Percentiles rank a stretch among this genome's conserved stretches.
Conservation (phyloP, 495 filamentous ascomycete genomes). For the Lasiosphaeriaceae sp. region DNA sequence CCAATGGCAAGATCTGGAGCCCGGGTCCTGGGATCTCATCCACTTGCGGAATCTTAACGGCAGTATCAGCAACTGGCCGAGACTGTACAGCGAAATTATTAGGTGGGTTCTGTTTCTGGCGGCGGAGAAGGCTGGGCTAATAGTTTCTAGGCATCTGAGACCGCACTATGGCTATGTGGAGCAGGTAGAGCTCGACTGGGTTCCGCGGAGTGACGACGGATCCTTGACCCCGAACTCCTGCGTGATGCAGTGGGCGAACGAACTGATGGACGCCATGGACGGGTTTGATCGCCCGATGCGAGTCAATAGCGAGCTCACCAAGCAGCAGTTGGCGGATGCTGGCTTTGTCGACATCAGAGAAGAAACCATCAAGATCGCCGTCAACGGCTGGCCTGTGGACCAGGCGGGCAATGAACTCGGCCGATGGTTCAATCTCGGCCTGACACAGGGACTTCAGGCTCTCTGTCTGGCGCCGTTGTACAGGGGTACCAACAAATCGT, state of each 20-base stretch:
- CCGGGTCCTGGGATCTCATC: constrained; percentile 80
- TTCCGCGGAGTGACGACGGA: constrained; percentile 73
- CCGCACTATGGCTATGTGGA: constrained; percentile 76
- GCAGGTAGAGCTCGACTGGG: constrained; percentile 88
- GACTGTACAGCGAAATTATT: constrained; percentile 66
- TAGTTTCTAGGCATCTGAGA: constrained; percentile 63
- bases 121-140: too few species aligned
- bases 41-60: constrained; percentile 80
- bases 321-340: constrained; percentile 58
- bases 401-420: constrained; percentile 66
- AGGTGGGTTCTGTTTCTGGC: constrained; percentile 40
- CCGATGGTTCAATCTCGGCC: constrained; percentile 79
- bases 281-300: constrained; percentile 60
- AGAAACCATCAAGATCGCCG: constrained; percentile 63
- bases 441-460: constrained; percentile 68
- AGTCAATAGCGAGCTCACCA: constrained; percentile 59
- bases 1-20: constrained; percentile 66
- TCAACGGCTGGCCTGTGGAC: constrained; percentile 76
- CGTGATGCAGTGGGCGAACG: constrained; percentile 63
- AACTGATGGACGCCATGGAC: constrained; percentile 66
- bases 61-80: constrained; percentile 73
- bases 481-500: constrained; percentile 58
- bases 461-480: constrained; percentile 72
- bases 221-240: constrained; percentile 44
- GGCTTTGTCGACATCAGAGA: constrained; percentile 86